phyloP scores from a whole-genome alignment of 352 stramenopile species.

The Globisporangium echinulatum region DNA sequence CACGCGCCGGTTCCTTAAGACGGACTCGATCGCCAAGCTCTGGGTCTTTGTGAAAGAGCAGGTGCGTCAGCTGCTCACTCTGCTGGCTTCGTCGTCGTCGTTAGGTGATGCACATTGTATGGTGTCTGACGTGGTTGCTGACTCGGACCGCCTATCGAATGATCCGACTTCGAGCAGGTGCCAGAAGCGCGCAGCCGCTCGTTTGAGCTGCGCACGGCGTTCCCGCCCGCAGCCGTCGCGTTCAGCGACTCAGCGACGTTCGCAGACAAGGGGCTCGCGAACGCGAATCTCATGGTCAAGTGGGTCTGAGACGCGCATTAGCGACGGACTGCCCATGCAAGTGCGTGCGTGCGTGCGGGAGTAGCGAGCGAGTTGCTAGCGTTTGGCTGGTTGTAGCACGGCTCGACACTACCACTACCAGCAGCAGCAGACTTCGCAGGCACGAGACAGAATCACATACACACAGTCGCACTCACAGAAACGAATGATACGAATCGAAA shows the following conservation, averaged over 20 bases:
- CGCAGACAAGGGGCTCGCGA: constrained; percentile 60
- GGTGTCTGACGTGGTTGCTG: no score
- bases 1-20: constrained; percentile 68
- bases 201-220: constrained; percentile 73
- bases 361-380: no score
- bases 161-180: constrained; percentile 18
- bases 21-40: constrained; percentile 52
- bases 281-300: constrained; percentile 74
- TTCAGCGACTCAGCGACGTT: constrained; percentile 51
- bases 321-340: no score
- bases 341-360: neutral
- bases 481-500: no score
- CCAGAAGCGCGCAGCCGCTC: constrained; percentile 53
- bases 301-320: constrained; percentile 20
- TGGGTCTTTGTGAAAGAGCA: constrained; percentile 71
- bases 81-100: no score
- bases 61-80: constrained; percentile 7
- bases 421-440: no score
- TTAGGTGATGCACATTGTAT: no score
- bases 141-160: no score
- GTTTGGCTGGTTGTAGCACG: no score
- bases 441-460: no score
- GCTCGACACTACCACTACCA: no score
- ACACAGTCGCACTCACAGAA: no score
- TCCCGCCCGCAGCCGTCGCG: constrained; percentile 43